Evolutionary conservation across 2,329 filamentous ascomycete species (phyloP), one percentile per base, ranked within the genome.

Genomic region (Ophiocordyceps camponoti-saundersi): DNA sequence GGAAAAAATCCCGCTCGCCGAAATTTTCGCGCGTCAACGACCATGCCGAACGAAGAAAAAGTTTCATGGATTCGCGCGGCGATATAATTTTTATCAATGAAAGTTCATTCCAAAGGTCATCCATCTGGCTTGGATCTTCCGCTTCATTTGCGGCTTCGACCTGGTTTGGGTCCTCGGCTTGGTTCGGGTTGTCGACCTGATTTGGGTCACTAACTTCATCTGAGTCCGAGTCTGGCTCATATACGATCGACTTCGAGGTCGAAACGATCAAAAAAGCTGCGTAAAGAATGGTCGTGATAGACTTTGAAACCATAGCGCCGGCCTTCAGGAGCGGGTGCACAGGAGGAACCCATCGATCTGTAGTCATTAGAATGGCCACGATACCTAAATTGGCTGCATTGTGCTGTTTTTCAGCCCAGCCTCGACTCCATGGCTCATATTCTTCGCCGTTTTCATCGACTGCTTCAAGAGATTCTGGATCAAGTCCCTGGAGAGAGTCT

Each of bases 301-400:
- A 49, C 21, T 52, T 51, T 5, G 54, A 48, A 16, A 57, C 34
- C 16, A 56, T 36, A 15, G 47, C 32, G 7, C 51, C 52, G 8
- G 46, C 39, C 16, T 48, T 50, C 11, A 56, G 46, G 20, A 52
- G 53, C 16, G 51, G 47, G 22, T 54, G 48, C 1, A 45, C 42
- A 6, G 55, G 53, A 5, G 48, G 13, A 8, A 45, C 15, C 52
- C 53, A 54, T 18, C 21, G 16, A 13, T 53, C 51, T 6, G 50
- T 32, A 21, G 50, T 53, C 44, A 52, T 47, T 13, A 59, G 48
- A 48, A 58, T 57, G n/a, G 54, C 49, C 42, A 59, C 48, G 16
- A 58, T 50, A 7, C 56, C 57, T 21, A 57, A 34, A 30, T 55
- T 59, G 22, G 50, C 53, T 13, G 54, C 29, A 11, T 45, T 42